Evolutionary conservation across 2,329 filamentous ascomycete species (phyloP), one percentile per base, ranked within the genome.

Genomic region (Aspergillus proliferans): DNA sequence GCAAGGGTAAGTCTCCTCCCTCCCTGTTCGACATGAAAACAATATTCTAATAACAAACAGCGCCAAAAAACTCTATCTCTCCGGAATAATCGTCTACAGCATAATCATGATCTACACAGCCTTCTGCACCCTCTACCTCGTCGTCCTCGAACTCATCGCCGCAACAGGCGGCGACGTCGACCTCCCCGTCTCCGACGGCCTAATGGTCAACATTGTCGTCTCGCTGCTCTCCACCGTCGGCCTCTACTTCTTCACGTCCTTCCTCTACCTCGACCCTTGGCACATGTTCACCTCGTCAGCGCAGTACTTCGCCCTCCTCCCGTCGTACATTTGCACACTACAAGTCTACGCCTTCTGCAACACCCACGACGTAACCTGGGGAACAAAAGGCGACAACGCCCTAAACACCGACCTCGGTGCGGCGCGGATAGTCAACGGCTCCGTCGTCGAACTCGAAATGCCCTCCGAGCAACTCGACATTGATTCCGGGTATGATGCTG

Each of bases 301-400:
- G 0, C 91, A 96, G 68, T 98, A 98, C 76, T 96, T 98, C 67
- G 80, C 91, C 43, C 83, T 98, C 22, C 78, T 98, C 33, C 93
- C 93, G 0, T 85, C 80, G 36, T 98, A 97, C 75, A 95, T 98
- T 71, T 97, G 93, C 75, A 97, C 89, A 0, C 79, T 98, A 2
- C 93, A 98, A 70, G 90, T 97, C 18, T 98, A 98, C 72, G 93
- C 93, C 40, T 98, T 98, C 71, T 97, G 93, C 77, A 98, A 98
- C 74, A 95, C 92, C 0, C 93, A 98, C 80, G 93, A 98, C 67
- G 90, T 98, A 18, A 95, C 91, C 0, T 98, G 93, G 93, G 93
- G 93, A 41, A 98, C 93, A 42, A 98, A 98, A 73, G 93, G 93
- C 49, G 93, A 98, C 78, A 98, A 98, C 69, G 84, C 95, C 33